phyloP scores from a whole-genome alignment of 2,329 filamentous ascomycete genomes.

The Leptographium flavum region DNA sequence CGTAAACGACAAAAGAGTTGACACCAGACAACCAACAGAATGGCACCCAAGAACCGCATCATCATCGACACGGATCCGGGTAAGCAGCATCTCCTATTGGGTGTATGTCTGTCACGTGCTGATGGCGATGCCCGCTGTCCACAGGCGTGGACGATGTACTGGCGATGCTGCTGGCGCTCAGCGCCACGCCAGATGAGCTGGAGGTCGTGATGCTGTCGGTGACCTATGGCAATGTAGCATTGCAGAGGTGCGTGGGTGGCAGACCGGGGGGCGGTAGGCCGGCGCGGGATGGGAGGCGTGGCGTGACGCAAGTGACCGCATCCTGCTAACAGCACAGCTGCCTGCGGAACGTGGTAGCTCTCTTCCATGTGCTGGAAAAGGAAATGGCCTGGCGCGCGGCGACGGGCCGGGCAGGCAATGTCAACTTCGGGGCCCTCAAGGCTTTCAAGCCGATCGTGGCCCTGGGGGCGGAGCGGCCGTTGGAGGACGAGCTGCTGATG shows the following conservation, averaged over 20 bases:
- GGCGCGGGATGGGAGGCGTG: too few species aligned
- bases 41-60: slow-evolving; percentile 59
- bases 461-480: slow-evolving; percentile 70
- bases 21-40: slow-evolving; percentile 19
- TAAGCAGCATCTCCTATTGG: slow-evolving; percentile 20
- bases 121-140: not conserved
- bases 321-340: slow-evolving; percentile 39
- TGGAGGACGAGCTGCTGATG: slow-evolving; percentile 69
- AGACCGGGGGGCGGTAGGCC: too few species aligned
- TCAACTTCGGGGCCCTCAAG: slow-evolving; percentile 61
- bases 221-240: slow-evolving; percentile 86
- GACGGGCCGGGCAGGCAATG: slow-evolving; percentile 37
- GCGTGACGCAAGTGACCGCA: too few species aligned
- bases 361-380: slow-evolving; percentile 86
- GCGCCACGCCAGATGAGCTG: slow-evolving; percentile 67
- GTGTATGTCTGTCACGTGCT: slow-evolving; percentile 5
- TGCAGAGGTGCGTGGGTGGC: slow-evolving; percentile 48
- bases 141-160: slow-evolving; percentile 80
- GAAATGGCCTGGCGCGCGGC: slow-evolving; percentile 72
- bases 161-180: slow-evolving; percentile 74
- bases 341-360: slow-evolving; percentile 71
- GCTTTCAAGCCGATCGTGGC: slow-evolving; percentile 70
- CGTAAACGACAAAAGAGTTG: not conserved
- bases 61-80: slow-evolving; percentile 95
- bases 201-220: slow-evolving; percentile 76